Evolutionary conservation across 306 rosid genomes (phyloP).

Genomic region (Fagus sylvatica): DNA sequence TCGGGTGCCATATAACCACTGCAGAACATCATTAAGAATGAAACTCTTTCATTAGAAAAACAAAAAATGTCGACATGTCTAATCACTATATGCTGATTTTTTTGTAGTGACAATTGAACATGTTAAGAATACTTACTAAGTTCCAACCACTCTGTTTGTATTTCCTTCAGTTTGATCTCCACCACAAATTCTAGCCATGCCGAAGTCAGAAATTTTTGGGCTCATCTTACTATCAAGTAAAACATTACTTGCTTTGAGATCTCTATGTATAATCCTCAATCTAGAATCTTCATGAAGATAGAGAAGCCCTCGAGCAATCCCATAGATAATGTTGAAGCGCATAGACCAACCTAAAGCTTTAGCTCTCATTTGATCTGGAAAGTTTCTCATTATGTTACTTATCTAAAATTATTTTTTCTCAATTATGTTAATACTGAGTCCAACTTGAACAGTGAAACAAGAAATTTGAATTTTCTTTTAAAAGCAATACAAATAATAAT

Average conservation of each 20-base stretch:
- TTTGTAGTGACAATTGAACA: too few species aligned
- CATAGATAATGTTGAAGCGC: slow-evolving; percentile 49
- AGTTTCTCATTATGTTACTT: neutral
- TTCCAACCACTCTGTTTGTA: slow-evolving; percentile 52
- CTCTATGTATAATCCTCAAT: slow-evolving; percentile 53
- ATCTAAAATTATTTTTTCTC: too few species aligned
- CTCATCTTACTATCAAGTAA: slow-evolving; percentile 51
- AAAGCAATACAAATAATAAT: too few species aligned
- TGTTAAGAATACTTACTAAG: slow-evolving; percentile 42
- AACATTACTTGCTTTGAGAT: slow-evolving; percentile 56
- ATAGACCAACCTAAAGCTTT: slow-evolving; percentile 31
- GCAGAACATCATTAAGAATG: neutral
- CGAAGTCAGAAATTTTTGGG: slow-evolving; percentile 68
- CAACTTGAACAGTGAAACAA: too few species aligned
- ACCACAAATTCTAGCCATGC: slow-evolving; percentile 46
- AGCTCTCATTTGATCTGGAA: slow-evolving; percentile 30
- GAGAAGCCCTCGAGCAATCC: slow-evolving; percentile 50
- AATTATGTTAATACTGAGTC: too few species aligned
- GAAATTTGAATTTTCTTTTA: too few species aligned
- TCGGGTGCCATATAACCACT: slow-evolving; percentile 72
- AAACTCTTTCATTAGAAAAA: too few species aligned
- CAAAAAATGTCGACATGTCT: too few species aligned
- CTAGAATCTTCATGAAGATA: slow-evolving; percentile 67
- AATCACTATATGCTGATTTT: too few species aligned
- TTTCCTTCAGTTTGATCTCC: slow-evolving; percentile 44